Evolutionary conservation across 169 alveolate genomes (phyloP), one percentile per base, ranked within the genome.

Genomic region (Plasmodium sp.): DNA sequence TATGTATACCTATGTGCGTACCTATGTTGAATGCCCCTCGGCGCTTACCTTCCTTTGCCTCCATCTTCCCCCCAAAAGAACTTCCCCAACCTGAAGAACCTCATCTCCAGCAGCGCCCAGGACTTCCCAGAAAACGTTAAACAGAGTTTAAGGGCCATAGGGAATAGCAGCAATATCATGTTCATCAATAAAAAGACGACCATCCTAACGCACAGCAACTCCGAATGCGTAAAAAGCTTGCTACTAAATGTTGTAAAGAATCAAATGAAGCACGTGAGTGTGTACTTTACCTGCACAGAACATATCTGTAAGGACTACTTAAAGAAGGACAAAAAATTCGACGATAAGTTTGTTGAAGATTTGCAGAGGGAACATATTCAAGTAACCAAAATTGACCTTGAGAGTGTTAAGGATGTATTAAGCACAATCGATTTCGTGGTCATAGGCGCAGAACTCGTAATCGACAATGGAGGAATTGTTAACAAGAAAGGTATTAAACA

Each of bases 401-500:
- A 79, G 16, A 7, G 56, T 18, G 88, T 80, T 58, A 79, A 88
- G 75, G 74, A 88, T 88, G 81, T 88, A 79, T 79, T 88, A 39
- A 22, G 72, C 72, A 80, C 9, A 79, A 88, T 88, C 22, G 94
- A 88, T 33, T 88, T 88, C 43, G 94, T 88, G 10, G 62, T 88
- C 36, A 77, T 88, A 79, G 94, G 94, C 79, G 58, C 94, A 56
- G 94, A 88, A 88, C 54, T 88, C 51, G 94, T 88, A 22, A 73
- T 81, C 51, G 94, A 88, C 54, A 88, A 79, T 79, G 94, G 94
- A n/a, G 94, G 94, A 39, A 88, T 88, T 43, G 67, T 88, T 39
- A 77, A 48, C 41, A 88, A 88, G 81, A 88, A 62, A 34, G 94
- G 94, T 34, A 80, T 88, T 16, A 88, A 62, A 79, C 34, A 79